Evolutionary conservation across 352 stramenopile genomes (phyloP), one percentile per base, ranked within the genome.

Genomic region (Phytophthora capsici): DNA sequence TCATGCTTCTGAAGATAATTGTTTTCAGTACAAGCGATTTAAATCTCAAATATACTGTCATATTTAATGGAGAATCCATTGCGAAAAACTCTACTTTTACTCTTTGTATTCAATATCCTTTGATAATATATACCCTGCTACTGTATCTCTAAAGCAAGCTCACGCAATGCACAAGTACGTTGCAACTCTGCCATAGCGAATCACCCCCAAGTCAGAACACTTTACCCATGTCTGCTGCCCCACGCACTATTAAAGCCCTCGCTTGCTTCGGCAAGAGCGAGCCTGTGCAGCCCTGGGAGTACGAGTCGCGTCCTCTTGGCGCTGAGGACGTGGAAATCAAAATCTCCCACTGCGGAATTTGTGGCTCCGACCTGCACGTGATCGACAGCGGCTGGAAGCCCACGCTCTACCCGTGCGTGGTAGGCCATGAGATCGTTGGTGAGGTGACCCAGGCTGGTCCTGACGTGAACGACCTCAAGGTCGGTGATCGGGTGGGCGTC

Each of bases 401-500:
- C 1, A 75, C 74, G 0, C 23, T 41, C 9, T 89, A 84, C 53
- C 80, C 77, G 34, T 73, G 72, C 55, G 64, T 89, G 1, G 65
- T 77, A 1, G 80, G 77, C 19, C 79, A 86, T 50, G 77, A 88
- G 63, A 88, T 88, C 63, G 71, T 88, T 16, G 80, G 79, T 6
- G 66, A 80, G 17, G 70, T 88, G 19, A 80, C 74, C 6, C 45
- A 56, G 17, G 71, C 56, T 0, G 79, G 79, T 2, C 17, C 53
- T 3, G 57, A 84, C 1, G 89, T 96, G 2, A 77, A 63, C 30
- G 68, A 80, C 19, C 78, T 94, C 43, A 71, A 79, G 36, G 82
- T 93, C 4, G 90, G 90, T 12, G 84, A 96, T 66, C 59, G 72
- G 14, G 86, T 92, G 2, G 89, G 89, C 36, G 87, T 97, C 32